Conservation (phyloP, 805 yeast species). For the Candida palmyrensis region DNA sequence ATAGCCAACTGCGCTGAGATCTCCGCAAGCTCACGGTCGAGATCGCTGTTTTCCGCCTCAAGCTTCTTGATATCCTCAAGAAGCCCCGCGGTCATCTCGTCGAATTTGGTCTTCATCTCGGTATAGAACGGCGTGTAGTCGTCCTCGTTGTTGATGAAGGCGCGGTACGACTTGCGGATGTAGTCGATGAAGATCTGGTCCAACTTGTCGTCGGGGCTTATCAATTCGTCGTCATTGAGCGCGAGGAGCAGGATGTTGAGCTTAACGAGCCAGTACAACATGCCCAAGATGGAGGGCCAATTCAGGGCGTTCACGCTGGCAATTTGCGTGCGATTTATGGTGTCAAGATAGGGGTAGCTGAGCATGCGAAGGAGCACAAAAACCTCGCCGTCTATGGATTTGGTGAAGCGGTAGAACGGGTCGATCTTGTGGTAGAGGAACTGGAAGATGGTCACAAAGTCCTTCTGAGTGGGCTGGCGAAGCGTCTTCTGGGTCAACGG, state of each 20-base stretch:
- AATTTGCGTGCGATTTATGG: conserved; percentile 78
- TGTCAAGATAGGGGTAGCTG: conserved; percentile 75
- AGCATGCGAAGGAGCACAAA: conserved; percentile 58
- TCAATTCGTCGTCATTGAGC: conserved; percentile 19
- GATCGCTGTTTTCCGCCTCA: conserved; percentile 32
- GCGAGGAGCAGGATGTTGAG: conserved; percentile 35
- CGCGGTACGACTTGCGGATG: conserved; percentile 60
- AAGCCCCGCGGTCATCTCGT: conserved; percentile 45
- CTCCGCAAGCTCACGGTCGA: conserved; percentile 36
- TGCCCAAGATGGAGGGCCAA: conserved; percentile 81
- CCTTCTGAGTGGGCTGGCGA: conserved; percentile 80
- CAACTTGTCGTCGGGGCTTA: conserved; percentile 39
- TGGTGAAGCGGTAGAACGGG: conserved; percentile 68
- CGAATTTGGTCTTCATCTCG: conserved; percentile 55
- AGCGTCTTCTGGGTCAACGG: conserved; percentile 61
- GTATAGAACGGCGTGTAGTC: conserved; percentile 51
- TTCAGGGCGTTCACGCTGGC: conserved; percentile 88
- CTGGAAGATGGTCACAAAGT: conserved; percentile 71
- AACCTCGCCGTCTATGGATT: conserved; percentile 71
- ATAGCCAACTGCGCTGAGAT: conserved; percentile 41
- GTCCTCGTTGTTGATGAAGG: conserved; percentile 60
- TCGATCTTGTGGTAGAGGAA: conserved; percentile 75
- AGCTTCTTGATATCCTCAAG: conserved; percentile 39
- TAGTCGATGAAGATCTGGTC: conserved; percentile 55
- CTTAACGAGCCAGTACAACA: conserved; percentile 77